Conservation (phyloP, 1,139 yeast genomes). For the Pichia kudriavzevii region DNA sequence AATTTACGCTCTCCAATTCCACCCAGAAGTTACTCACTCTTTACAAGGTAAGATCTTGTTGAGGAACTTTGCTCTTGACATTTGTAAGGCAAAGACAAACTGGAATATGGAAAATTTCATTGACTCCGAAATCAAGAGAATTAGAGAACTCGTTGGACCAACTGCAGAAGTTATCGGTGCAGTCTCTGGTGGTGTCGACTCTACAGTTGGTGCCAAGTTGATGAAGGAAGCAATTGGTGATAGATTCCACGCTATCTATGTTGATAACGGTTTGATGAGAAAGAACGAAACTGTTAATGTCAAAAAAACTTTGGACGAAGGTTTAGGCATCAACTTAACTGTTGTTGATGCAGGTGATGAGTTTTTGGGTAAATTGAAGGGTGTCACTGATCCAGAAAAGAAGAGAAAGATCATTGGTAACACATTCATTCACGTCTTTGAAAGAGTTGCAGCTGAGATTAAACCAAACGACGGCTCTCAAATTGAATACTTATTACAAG, state of each 20-base stretch:
- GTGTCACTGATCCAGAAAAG: constrained; percentile 97
- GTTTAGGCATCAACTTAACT: constrained; percentile 88
- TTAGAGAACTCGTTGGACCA: constrained; percentile 87
- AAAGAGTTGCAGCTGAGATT: constrained; percentile 89
- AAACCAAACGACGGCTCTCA: constrained; percentile 85
- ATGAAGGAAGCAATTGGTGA: constrained; percentile 98
- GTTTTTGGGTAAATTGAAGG: constrained; percentile 78
- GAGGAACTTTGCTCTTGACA: constrained; percentile 85
- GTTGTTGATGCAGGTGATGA: constrained; percentile 93
- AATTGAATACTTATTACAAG: constrained; percentile 90
- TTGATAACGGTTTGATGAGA: constrained; percentile 97
- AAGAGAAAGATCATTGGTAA: constrained; percentile 98
- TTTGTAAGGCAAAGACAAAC: constrained; percentile 79
- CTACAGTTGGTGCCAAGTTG: constrained; percentile 97
- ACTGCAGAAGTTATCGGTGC: constrained; percentile 99
- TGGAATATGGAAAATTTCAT: constrained; percentile 99
- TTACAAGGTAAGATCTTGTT: constrained; percentile 80
- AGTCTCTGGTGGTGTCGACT: constrained; percentile 98
- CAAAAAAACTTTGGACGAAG: constrained; percentile 81
- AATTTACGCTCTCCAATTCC: constrained; percentile 96
- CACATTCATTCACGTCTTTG: constrained; percentile 94
- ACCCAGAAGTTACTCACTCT: constrained; percentile 98
- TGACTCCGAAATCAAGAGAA: constrained; percentile 91
- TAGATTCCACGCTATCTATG: constrained; percentile 96
- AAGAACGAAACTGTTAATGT: constrained; percentile 85